Evolutionary conservation across 192 early-diverging fungal species (phyloP), one percentile per base, ranked within the genome.

Genomic region (Coemansia sp.): DNA sequence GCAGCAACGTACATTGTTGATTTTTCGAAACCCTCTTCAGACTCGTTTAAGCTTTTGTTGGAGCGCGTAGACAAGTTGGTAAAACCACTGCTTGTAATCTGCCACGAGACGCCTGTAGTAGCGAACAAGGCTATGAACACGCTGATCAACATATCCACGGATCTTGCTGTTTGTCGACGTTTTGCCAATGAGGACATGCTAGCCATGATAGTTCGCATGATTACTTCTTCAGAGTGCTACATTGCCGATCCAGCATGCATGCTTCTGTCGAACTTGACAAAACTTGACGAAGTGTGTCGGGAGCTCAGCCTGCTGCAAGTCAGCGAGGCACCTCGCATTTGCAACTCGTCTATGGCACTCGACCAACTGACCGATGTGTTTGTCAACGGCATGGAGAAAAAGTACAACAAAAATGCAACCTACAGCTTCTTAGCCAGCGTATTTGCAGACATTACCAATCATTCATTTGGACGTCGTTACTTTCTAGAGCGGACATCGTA

Each of bases 341-440:
- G 76, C 27, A 76, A 68, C 47, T 87, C 82, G 23, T 58, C 64
- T 30, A 66, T 58, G 56, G 84, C 83, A 25, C 77, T 98, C 62
- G 94, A 90, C 60, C 93, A 96, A 64, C 76, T 98, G 48, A 85
- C 93, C 7, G 95, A 96, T 49, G 86, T 90, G 8, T 98, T 96
- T 84, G 86, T 90, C 58, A 88, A 86, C 56, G 94, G 93, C 27
- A 89, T 89, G 61, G 85, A 88, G 31, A 87, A 85, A 30, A 68
- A 76, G 27, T 94, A 91, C 78, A 96, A 98, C 71, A 83, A 86
- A 49, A 63, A 87, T 41, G 93, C 94, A 26, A 84, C 86, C 24
- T 97, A 81, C 66, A 77, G 92, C 47, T 96, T 93, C 59, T 84
- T 98, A 65, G 90, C 90, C 25, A 93, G 91, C 41, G 94, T 97